Evolutionary conservation across 352 stramenopile species (phyloP).

Genomic region (Globisporangium alternatum): DNA sequence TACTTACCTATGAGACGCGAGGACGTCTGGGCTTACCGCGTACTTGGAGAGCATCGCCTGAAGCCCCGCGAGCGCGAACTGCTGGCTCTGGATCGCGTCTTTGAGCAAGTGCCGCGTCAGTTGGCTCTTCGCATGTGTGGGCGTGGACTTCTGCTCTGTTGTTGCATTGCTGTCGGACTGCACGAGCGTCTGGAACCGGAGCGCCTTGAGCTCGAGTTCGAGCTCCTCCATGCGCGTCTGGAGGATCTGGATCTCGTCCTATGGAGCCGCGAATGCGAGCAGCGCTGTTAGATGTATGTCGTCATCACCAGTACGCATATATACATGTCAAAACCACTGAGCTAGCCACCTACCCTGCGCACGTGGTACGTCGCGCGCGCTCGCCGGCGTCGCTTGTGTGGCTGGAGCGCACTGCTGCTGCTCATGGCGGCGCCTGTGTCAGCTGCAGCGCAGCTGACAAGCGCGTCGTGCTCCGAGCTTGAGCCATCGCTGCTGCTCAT

Average conservation of each 20-base stretch:
- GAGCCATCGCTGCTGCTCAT: neutral
- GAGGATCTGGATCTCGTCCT: slow-evolving; percentile 10
- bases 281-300: no score
- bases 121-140: neutral
- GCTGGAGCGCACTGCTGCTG: neutral
- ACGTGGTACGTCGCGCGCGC: slow-evolving; percentile 10
- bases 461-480: no score
- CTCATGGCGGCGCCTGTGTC: neutral
- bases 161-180: slow-evolving; percentile 23
- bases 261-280: no score
- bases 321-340: no score
- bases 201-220: slow-evolving; percentile 13
- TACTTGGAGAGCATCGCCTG: slow-evolving; percentile 9
- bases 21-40: neutral
- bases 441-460: no score
- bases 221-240: slow-evolving; percentile 8
- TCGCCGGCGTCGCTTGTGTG: slow-evolving; percentile 3
- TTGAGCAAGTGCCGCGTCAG: neutral
- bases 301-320: no score
- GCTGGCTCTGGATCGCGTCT: slow-evolving; percentile 6
- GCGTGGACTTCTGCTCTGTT: neutral
- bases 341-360: neutral
- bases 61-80: slow-evolving; percentile 9
- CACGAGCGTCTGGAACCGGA: slow-evolving; percentile 16
- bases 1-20: no score